These are phyloP conservation scores for Linaria vulgaris DNA, from an alignment of 257 asterid genomes.

Conservation along the genomic window DNA sequence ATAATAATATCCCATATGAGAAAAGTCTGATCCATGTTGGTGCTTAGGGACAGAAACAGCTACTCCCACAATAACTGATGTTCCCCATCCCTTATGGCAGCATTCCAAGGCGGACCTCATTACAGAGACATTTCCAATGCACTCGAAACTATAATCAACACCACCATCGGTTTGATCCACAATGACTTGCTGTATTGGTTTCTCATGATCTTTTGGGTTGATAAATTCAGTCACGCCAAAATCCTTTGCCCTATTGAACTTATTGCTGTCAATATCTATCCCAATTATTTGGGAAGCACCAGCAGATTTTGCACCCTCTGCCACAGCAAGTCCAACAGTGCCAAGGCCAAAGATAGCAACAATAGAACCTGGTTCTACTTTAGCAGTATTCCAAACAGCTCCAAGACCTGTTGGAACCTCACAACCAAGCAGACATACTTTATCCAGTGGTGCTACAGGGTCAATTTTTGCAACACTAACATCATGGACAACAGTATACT, in stretches of 20 bases:
- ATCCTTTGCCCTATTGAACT: slow-evolving; percentile 75
- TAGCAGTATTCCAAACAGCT: slow-evolving; percentile 99
- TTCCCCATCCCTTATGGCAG: slow-evolving; percentile 99
- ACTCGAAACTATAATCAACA: slow-evolving; percentile 96
- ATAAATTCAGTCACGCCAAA: slow-evolving; percentile 93
- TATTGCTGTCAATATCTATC: slow-evolving; percentile 82
- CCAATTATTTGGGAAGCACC: slow-evolving; percentile 97
- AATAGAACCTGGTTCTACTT: slow-evolving; percentile 89
- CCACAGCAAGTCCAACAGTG: slow-evolving; percentile 97
- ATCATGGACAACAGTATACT: slow-evolving; percentile 92
- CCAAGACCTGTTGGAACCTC: slow-evolving; percentile 99
- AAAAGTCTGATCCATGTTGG: too few relatives aligned
- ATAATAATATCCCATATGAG: too few relatives aligned
- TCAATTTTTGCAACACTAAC: slow-evolving; percentile 94
- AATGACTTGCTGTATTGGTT: slow-evolving; percentile 91
- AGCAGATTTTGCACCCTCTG: slow-evolving; percentile 98
- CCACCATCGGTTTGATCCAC: slow-evolving; percentile 96
- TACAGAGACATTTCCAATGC: slow-evolving; percentile 87
- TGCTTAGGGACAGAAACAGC: slow-evolving; percentile 99
- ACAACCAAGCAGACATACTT: slow-evolving; percentile 93
- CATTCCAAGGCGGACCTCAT: slow-evolving; percentile 98
- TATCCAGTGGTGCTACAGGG: slow-evolving; percentile 82
- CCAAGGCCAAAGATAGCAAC: slow-evolving; percentile 98
- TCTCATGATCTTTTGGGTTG: slow-evolving; percentile 93
- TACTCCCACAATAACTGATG: slow-evolving; percentile 98